Conservation (phyloP, 345 rosid genomes). For the Melastoma malabathricum region DNA sequence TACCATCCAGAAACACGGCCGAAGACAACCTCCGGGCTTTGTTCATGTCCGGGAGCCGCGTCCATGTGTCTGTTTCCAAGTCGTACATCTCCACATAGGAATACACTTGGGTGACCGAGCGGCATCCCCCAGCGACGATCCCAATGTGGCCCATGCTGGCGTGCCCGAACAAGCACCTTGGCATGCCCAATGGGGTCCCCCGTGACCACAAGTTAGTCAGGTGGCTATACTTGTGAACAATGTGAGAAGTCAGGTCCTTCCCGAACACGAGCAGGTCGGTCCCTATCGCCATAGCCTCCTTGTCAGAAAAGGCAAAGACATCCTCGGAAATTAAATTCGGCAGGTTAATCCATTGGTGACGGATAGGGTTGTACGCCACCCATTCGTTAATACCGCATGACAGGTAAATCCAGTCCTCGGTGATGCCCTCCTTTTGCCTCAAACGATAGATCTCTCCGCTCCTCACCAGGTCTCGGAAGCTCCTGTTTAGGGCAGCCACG, state of each 20-base stretch:
- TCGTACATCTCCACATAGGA: conserved; percentile 58
- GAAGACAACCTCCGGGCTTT: conserved; percentile 66
- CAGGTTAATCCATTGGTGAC: conserved; percentile 46
- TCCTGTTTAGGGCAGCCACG: conserved; percentile 25
- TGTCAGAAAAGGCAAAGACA: conserved; percentile 39
- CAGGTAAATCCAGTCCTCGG: conserved; percentile 77
- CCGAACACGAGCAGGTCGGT: conserved; percentile 59
- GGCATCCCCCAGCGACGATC: conserved; percentile 77
- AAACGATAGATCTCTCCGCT: conserved; percentile 44
- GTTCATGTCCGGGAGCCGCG: conserved; percentile 42
- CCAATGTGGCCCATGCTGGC: conserved; percentile 53
- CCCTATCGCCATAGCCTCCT: conserved; percentile 58
- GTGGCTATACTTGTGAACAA: conserved; percentile 38
- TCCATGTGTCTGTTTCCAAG: conserved; percentile 46
- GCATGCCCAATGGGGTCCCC: conserved; percentile 34
- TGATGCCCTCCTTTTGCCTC: conserved; percentile 27
- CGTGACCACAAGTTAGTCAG: conserved; percentile 39
- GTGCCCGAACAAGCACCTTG: conserved; percentile 72
- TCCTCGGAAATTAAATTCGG: conserved; percentile 46
- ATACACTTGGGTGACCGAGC: conserved; percentile 33
- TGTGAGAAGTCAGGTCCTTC: conserved; percentile 26
- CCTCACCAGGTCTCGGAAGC: conserved; percentile 24
- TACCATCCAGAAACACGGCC: conserved; percentile 67
- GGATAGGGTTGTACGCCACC: conserved; percentile 71
- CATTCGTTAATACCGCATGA: conserved; percentile 55